Evolutionary conservation across 371 early-diverging fungal species (phyloP).

Genomic region (Apophysomyces trapeziformis): DNA sequence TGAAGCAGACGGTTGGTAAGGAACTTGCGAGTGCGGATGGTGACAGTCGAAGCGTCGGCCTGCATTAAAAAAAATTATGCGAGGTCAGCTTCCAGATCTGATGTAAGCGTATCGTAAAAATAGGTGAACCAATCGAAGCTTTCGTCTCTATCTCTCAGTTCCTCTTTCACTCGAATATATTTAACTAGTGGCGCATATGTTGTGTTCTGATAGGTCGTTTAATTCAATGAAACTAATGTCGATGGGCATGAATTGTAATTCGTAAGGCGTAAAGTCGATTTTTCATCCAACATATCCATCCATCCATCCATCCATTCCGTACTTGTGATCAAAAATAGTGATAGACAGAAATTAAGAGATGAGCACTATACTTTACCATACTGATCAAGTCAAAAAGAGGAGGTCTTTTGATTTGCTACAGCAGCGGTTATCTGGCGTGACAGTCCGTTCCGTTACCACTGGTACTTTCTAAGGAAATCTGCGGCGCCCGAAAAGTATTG

Average conservation of each 20-base stretch:
- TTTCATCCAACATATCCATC: neutral
- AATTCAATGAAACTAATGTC: too few species aligned
- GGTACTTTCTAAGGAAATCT: too few species aligned
- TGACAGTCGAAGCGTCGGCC: slow-evolving; percentile 71
- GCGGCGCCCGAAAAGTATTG: too few species aligned
- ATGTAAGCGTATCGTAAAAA: too few species aligned
- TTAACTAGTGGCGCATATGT: too few species aligned
- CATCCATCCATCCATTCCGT: slow-evolving; percentile 25
- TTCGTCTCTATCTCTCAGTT: too few species aligned
- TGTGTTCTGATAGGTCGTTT: too few species aligned
- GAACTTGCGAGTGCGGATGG: slow-evolving; percentile 97
- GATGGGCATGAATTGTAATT: neutral
- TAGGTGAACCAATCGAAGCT: too few species aligned
- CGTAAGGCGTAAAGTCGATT: neutral
- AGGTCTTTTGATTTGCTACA: slow-evolving; percentile 81
- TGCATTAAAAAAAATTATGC: slow-evolving; percentile 14
- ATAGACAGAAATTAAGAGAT: neutral
- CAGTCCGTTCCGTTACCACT: neutral
- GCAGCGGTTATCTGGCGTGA: slow-evolving; percentile 94
- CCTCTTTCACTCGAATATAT: too few species aligned
- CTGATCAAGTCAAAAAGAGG: slow-evolving; percentile 21
- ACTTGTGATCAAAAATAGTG: neutral
- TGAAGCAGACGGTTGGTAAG: slow-evolving; percentile 98
- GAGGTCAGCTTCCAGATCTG: neutral
- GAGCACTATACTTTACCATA: slow-evolving; percentile 11